phyloP scores from a whole-genome alignment of 106 monocot species.

The Dendrobium huoshanense region DNA sequence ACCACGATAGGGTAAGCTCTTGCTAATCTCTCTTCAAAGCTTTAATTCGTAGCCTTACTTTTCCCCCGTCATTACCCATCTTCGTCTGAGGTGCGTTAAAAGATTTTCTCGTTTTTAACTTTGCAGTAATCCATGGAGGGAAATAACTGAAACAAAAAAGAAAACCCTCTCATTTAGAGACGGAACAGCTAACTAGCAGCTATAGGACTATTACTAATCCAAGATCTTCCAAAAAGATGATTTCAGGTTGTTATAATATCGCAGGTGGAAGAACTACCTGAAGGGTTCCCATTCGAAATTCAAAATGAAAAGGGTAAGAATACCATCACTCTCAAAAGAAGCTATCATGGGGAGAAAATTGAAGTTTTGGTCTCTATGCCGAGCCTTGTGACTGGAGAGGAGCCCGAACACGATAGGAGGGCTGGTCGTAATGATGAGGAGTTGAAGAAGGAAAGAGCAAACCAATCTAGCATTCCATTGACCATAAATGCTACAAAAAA shows the following conservation, averaged over 20 bases:
- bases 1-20: slow-evolving; percentile 42
- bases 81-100: neutral
- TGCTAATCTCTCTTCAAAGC: neutral
- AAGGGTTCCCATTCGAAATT: slow-evolving; percentile 66
- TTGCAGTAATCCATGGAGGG: neutral
- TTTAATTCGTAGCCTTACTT: neutral
- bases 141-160: neutral
- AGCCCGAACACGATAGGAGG: slow-evolving; percentile 25
- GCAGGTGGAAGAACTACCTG: slow-evolving; percentile 63
- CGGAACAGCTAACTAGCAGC: no score
- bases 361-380: slow-evolving; percentile 62
- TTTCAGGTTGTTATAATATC: neutral
- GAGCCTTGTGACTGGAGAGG: slow-evolving; percentile 64
- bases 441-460: slow-evolving; percentile 9
- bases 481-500: slow-evolving; percentile 39
- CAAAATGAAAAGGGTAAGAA: slow-evolving; percentile 45
- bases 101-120: neutral
- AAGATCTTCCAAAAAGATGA: no score
- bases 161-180: neutral
- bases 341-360: slow-evolving; percentile 46
- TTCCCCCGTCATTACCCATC: neutral
- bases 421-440: slow-evolving; percentile 19
- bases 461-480: slow-evolving; percentile 52
- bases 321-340: slow-evolving; percentile 39
- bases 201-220: no score